Conservation (phyloP, 495 filamentous ascomycete genomes). For the Aspergillus bridgeri region DNA sequence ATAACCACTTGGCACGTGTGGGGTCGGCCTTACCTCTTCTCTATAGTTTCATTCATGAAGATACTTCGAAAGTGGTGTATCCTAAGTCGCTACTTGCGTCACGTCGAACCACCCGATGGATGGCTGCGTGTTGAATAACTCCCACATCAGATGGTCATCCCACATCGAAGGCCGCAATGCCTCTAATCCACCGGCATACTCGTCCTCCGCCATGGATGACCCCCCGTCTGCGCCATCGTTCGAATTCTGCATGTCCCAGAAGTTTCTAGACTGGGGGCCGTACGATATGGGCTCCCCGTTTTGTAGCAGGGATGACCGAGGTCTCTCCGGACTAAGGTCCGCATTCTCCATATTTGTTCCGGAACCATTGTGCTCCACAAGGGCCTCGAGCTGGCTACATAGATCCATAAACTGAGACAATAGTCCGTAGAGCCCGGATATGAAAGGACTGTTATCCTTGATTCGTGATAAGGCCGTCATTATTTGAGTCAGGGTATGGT, state of each 20-base stretch:
- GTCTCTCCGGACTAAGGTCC: neutral
- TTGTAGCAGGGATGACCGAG: neutral
- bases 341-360: neutral
- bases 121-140: constrained; percentile 30
- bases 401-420: constrained; percentile 1
- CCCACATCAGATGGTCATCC: constrained; percentile 33
- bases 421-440: neutral
- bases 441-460: neutral
- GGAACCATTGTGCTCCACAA: neutral
- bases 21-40: neutral
- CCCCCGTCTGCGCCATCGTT: neutral
- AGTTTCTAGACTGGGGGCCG: neutral
- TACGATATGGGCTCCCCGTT: neutral
- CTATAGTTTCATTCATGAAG: neutral
- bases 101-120: constrained; percentile 24
- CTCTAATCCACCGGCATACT: neutral
- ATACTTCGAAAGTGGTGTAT: neutral
- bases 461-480: neutral
- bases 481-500: neutral
- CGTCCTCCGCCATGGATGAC: neutral
- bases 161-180: constrained; percentile 8
- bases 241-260: neutral
- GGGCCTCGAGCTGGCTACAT: neutral
- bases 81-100: neutral
- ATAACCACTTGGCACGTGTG: neutral